A percentile compares a stretch with the other conserved stretches of the same genome.
Conservation (phyloP, 179 eudicot species). For the Dionaea muscipula region DNA sequence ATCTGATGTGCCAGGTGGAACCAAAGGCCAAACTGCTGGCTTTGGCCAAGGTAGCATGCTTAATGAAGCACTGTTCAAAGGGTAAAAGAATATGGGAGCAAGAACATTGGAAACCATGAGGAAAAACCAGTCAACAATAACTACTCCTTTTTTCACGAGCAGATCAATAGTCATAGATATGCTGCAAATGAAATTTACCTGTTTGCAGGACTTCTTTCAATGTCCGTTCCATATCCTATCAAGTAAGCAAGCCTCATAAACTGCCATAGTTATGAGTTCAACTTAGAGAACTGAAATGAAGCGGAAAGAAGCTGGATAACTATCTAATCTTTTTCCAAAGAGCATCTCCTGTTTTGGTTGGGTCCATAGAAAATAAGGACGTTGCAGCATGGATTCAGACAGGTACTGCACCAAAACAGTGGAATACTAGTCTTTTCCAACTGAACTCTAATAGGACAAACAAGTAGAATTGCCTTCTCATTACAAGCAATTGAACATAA, state of each 20-base stretch:
- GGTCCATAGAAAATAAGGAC: no score
- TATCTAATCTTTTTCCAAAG: background rate
- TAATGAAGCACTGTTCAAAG: slow-evolving; percentile 60
- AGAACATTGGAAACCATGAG: slow-evolving; percentile 5
- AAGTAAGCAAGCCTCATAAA: slow-evolving; percentile 93
- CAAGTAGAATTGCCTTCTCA: background rate
- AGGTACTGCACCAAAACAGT: background rate
- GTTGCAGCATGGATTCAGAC: no score
- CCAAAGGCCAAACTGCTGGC: slow-evolving; percentile 86
- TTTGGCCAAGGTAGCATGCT: slow-evolving; percentile 99
- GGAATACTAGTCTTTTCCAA: background rate
- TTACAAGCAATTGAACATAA: background rate
- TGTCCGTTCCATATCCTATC: slow-evolving; percentile 77
- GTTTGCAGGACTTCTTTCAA: slow-evolving; percentile 90
- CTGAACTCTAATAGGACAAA: background rate
- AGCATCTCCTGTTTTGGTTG: no score
- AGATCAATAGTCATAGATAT: background rate
- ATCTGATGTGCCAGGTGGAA: slow-evolving; percentile 81
- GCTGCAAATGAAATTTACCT: slow-evolving; percentile 31
- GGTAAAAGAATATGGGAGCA: slow-evolving; percentile 1
- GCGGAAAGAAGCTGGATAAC: background rate
- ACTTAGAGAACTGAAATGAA: slow-evolving; percentile 7
- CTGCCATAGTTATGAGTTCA: slow-evolving; percentile 32
- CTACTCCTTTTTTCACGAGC: background rate
- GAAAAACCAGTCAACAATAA: slow-evolving; percentile 1